Evolutionary conservation across 495 filamentous ascomycete genomes (phyloP).

Genomic region (Aspergillus indologenus): DNA sequence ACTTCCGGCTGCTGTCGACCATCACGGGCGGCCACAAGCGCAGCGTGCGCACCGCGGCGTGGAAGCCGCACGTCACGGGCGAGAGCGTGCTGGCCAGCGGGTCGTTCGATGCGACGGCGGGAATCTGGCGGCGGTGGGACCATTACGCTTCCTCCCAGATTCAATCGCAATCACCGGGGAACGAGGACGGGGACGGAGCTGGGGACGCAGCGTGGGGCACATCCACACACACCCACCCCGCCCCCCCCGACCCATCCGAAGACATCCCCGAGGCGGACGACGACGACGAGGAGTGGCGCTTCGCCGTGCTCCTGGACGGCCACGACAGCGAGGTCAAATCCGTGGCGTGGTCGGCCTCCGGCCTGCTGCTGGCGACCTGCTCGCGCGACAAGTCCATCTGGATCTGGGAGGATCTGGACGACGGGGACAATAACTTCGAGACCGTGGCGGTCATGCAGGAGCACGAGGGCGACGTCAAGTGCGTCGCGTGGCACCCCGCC

Average conservation of each 20-base stretch:
- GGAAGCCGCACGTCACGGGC: conserved; percentile 69
- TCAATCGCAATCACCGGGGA: too few species aligned
- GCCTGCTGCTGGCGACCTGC: conserved; percentile 83
- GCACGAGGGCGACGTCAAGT: conserved; percentile 93
- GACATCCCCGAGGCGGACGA: conserved; percentile 44
- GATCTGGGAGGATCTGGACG: conserved; percentile 92
- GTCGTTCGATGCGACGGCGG: conserved; percentile 85
- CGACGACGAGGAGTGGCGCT: conserved; percentile 80
- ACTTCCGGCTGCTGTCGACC: conserved; percentile 70
- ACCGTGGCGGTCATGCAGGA: conserved; percentile 92
- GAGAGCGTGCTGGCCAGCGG: conserved; percentile 83
- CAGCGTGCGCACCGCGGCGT: conserved; percentile 72
- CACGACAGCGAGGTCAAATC: conserved; percentile 93
- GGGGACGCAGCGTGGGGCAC: background rate
- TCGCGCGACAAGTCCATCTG: conserved; percentile 92
- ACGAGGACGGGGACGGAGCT: conserved; percentile 19
- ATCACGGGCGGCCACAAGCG: conserved; percentile 89
- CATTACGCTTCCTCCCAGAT: conserved; percentile 26
- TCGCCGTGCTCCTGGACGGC: conserved; percentile 82
- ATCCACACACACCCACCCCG: too few species aligned
- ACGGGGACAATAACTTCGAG: conserved; percentile 89
- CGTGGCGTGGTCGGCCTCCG: conserved; percentile 75
- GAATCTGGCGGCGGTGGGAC: conserved; percentile 76
- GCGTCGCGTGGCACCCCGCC: conserved; percentile 82
- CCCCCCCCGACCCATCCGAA: too few species aligned